A percentile compares a stretch with the other conserved stretches of the same genome.
phyloP scores from a whole-genome alignment of 306 rosid genomes.

The Lathyrus tuberosus region DNA sequence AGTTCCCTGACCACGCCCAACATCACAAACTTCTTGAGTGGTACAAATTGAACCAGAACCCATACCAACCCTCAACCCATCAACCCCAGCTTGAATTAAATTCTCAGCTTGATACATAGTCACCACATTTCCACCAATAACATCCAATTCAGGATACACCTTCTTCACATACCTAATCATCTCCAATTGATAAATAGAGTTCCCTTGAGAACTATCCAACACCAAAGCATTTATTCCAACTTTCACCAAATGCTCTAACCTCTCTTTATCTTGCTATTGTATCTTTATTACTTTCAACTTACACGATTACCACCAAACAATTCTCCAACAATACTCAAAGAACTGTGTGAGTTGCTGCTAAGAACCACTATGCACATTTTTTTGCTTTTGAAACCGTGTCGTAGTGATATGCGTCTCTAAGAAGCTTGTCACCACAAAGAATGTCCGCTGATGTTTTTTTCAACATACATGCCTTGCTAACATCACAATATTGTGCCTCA shows the following conservation, averaged over 20 bases:
- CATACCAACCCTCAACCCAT: conserved; percentile 93
- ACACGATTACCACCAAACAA: no score
- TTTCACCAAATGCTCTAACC: conserved; percentile 74
- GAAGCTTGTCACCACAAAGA: no score
- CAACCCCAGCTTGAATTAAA: conserved; percentile 84
- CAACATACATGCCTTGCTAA: no score
- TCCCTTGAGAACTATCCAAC: conserved; percentile 94
- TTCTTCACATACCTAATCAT: conserved; percentile 80
- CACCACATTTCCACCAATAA: conserved; percentile 94
- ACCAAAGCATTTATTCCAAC: conserved; percentile 83
- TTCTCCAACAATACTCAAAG: no score
- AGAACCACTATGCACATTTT: no score
- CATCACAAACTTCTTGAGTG: conserved; percentile 95
- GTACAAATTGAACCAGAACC: conserved; percentile 98
- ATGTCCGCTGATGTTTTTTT: no score
- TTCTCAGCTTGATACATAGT: conserved; percentile 87
- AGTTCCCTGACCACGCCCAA: conserved; percentile 91
- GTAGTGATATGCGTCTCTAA: no score
- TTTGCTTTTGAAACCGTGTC: no score
- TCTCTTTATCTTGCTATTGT: conserved; percentile 73
- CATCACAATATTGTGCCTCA: no score
- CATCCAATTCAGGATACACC: conserved; percentile 68
- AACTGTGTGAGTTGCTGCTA: no score
- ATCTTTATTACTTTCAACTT: no score
- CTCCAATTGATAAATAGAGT: conserved; percentile 80